phyloP scores from a whole-genome alignment of 2,329 filamentous ascomycete genomes.

The Cladophialophora chaetospira region DNA sequence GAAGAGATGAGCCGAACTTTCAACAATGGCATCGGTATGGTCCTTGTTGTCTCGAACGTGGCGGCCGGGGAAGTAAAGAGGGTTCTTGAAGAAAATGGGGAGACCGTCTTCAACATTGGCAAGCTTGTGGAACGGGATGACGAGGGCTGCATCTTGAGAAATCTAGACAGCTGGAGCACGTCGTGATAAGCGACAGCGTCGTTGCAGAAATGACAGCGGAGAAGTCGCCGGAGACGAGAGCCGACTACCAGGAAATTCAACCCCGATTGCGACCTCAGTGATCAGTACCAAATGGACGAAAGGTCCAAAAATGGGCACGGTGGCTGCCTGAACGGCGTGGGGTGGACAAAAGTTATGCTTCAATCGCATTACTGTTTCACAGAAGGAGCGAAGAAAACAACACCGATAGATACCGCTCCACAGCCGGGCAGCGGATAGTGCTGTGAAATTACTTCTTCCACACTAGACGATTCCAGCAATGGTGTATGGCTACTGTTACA shows the following conservation, averaged over 20 bases:
- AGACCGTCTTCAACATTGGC: constrained; percentile 77
- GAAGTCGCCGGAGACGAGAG: no score
- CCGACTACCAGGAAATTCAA: no score
- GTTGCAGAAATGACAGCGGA: no score
- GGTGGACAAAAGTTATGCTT: not conserved
- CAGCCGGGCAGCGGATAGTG: not conserved
- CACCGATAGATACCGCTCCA: not conserved
- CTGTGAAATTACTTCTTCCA: not conserved
- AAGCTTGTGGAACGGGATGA: constrained; percentile 58
- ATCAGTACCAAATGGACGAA: no score
- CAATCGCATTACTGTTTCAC: not conserved
- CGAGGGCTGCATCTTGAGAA: constrained; percentile 63
- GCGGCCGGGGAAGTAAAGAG: constrained; percentile 63
- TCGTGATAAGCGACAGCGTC: not conserved
- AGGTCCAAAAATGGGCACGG: no score
- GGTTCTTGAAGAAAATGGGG: constrained; percentile 66
- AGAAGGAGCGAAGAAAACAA: not conserved
- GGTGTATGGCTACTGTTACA: no score
- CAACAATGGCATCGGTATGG: constrained; percentile 95
- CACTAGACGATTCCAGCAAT: not conserved
- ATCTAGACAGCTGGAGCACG: constrained; percentile 53
- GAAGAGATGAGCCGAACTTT: constrained; percentile 88
- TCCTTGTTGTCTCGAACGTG: constrained; percentile 71
- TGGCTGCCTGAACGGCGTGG: no score
- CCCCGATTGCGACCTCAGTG: no score